Conservation (phyloP, 2,329 filamentous ascomycete species). For the Elsinoe fawcettii region DNA sequence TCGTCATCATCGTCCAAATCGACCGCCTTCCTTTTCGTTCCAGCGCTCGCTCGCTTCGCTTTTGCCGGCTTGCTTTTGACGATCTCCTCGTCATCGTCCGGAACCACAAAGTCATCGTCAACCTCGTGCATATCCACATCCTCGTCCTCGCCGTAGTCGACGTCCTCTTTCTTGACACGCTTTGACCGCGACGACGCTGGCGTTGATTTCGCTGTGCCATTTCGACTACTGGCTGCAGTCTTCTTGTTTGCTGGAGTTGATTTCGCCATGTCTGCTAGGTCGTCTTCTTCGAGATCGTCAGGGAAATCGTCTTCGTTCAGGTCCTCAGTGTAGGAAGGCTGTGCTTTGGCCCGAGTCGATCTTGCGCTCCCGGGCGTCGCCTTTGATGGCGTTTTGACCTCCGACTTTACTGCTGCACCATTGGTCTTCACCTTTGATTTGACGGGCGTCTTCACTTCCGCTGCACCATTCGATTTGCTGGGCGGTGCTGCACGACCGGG, state of each 20-base stretch:
- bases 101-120: conserved; percentile 39
- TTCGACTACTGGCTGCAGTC: conserved; percentile 19
- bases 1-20: conserved; percentile 49
- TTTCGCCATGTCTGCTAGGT: conserved; percentile 76
- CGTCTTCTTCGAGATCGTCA: conserved; percentile 41
- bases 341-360: conserved; percentile 36
- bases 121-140: conserved; percentile 49
- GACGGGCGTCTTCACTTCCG: conserved; percentile 31
- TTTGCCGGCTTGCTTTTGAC: conserved; percentile 35
- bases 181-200: conserved; percentile 27
- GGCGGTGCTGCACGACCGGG: conserved; percentile 23
- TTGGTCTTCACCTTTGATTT: conserved; percentile 29
- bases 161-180: conserved; percentile 38
- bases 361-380: conserved; percentile 28
- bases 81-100: conserved; percentile 37
- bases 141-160: conserved; percentile 34
- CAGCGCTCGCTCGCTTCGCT: conserved; percentile 28
- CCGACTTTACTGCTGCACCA: conserved; percentile 24
- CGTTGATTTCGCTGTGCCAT: conserved; percentile 25
- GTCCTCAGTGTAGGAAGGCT: conserved; percentile 32
- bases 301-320: conserved; percentile 29
- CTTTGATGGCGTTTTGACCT: conserved; percentile 22
- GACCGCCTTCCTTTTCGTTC: conserved; percentile 53
- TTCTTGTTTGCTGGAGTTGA: conserved; percentile 50
- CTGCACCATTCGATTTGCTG: conserved; percentile 24